These are phyloP conservation scores for Pseudocercospora fijiensis DNA, from an alignment of 2,329 filamentous ascomycete species.

Conservation along the genomic window DNA sequence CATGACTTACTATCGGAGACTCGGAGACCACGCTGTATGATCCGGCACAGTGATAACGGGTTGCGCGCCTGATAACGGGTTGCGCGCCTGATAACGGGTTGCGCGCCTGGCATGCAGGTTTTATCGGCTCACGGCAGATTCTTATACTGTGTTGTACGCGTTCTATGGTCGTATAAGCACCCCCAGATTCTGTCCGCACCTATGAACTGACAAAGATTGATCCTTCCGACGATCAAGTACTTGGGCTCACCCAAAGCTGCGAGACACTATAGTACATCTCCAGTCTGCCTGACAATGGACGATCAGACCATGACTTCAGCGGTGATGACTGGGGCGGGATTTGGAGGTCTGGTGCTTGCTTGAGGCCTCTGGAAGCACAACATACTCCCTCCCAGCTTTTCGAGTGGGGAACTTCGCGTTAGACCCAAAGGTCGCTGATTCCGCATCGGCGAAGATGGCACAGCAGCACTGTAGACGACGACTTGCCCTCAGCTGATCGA, in stretches of 20 bases:
- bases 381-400: slow-evolving; percentile 1
- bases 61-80: not conserved
- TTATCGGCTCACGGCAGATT: not conserved
- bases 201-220: not conserved
- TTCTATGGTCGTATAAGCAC: not conserved
- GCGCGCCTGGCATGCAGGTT: not conserved
- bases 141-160: not conserved
- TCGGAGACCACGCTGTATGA: not conserved
- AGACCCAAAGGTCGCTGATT: slow-evolving; percentile 4
- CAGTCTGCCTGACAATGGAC: not conserved
- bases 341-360: not conserved
- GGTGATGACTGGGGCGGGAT: slow-evolving; percentile 5
- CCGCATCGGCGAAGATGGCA: slow-evolving; percentile 3
- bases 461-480: slow-evolving; percentile 1
- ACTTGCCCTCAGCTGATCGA: slow-evolving; percentile 6
- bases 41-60: not conserved
- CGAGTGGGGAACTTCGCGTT: not conserved
- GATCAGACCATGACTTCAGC: not conserved
- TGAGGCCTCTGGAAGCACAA: slow-evolving; percentile 3
- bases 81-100: not conserved
- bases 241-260: not conserved
- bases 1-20: not conserved
- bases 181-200: not conserved
- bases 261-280: not conserved
- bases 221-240: not conserved